phyloP scores from a whole-genome alignment of 176 grass and related monocot genomes.

The Thinopyrum elongatum region DNA sequence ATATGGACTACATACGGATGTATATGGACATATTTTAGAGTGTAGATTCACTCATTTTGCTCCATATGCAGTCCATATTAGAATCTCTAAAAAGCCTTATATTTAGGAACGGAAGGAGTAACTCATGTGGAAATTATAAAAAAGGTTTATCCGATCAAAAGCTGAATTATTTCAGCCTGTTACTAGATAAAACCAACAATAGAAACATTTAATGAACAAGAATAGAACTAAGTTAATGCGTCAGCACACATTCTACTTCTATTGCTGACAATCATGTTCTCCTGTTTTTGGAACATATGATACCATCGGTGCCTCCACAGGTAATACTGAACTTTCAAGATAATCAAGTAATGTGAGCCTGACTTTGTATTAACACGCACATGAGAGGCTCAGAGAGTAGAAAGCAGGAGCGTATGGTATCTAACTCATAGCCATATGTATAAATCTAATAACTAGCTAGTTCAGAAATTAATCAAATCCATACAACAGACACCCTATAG shows the following conservation, averaged over 20 bases:
- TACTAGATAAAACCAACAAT: too few species aligned
- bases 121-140: too few species aligned
- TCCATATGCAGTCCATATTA: too few species aligned
- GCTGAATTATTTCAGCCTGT: too few species aligned
- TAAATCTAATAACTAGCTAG: background rate
- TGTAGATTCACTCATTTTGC: too few species aligned
- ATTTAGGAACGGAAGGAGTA: too few species aligned
- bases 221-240: too few species aligned
- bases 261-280: background rate
- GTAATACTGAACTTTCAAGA: background rate
- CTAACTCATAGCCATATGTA: background rate
- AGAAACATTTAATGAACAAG: too few species aligned
- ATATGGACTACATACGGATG: too few species aligned
- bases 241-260: too few species aligned
- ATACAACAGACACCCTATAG: background rate
- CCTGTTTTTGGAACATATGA: background rate
- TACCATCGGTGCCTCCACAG: background rate
- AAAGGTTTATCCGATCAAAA: background rate
- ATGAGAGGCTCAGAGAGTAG: background rate
- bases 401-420: background rate
- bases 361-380: background rate
- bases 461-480: background rate
- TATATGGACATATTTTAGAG: too few species aligned
- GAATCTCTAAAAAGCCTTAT: too few species aligned
- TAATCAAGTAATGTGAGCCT: background rate